Conservation (phyloP, 805 yeast species). For the Dipodascus geniculatus region DNA sequence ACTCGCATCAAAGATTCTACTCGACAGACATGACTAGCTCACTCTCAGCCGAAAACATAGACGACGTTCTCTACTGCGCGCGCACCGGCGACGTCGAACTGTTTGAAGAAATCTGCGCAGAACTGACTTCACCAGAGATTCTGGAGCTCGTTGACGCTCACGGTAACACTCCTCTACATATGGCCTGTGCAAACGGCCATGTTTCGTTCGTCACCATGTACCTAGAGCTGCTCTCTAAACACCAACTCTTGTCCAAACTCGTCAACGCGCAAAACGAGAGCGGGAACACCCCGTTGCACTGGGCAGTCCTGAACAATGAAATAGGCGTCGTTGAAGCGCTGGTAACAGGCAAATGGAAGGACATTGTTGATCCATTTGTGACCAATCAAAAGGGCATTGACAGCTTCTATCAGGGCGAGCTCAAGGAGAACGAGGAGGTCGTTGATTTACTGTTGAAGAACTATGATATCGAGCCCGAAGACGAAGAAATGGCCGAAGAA, state of each 20-base stretch:
- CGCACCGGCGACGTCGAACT: constrained; percentile 80
- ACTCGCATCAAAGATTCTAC: no score
- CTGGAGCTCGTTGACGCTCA: constrained; percentile 53
- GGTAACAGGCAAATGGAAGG: constrained; percentile 41
- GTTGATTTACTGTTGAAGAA: constrained; percentile 67
- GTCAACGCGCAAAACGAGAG: constrained; percentile 52
- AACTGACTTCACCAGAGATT: constrained; percentile 22
- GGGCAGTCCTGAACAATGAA: constrained; percentile 92
- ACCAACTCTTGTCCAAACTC: constrained; percentile 20
- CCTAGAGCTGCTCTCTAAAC: constrained; percentile 21
- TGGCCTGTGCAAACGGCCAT: constrained; percentile 96
- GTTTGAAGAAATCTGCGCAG: constrained; percentile 53
- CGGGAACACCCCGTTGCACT: constrained; percentile 91
- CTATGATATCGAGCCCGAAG: constrained; percentile 57
- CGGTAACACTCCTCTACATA: constrained; percentile 71
- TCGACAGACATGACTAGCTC: not conserved
- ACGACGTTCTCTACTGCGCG: constrained; percentile 69
- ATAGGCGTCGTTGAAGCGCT: constrained; percentile 54
- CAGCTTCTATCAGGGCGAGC: constrained; percentile 80
- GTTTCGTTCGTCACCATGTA: constrained; percentile 51
- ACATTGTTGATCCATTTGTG: constrained; percentile 63
- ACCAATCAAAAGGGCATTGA: constrained; percentile 74
- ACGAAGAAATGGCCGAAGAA: constrained; percentile 30
- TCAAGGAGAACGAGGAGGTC: constrained; percentile 59
- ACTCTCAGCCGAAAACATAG: constrained; percentile 59